Base-by-base conservation (phyloP, 2,329 filamentous ascomycete genomes). In the Colletotrichum orchidophilum region DNA sequence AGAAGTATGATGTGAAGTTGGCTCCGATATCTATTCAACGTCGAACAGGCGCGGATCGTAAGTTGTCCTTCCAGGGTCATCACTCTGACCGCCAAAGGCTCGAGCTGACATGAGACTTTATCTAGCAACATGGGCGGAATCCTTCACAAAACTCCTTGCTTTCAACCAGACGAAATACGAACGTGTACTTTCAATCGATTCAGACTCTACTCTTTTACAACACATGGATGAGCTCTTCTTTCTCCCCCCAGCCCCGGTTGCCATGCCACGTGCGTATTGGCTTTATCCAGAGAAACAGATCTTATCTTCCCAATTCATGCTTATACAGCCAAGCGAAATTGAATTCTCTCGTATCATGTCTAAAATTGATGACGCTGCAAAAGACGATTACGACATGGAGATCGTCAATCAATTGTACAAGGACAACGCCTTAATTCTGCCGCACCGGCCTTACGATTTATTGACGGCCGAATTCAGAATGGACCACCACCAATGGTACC, bases 261-360 rank as follows among this genome's bases (percentile, higher is more conserved):
- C 91, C 13, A 91, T 93, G 87, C 90, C 91, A 3, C 87, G 90
- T 24, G 91, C 91, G 15, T 93, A 93, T 79, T 93, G 91, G 91
- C 82, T 88, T 7, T 83, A 87, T 5, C 87, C 87, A 0, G 81
- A 85, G 0, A 83, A 82, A 8, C 84, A 84, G 72, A 83, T 85
- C 1, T 83, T 94, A 12, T 89, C 90, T 0, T 90, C 89, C 3
- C 85, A 91, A 53, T 76, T 93, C 50, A 86, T 93, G 77, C 86
- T 93, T 2, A 81, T 93, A 52, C 82, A 90, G 57, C 92, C 92
- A 0, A 87, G 85, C 18, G 78, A 81, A 50, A 75, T 78, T 50
- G 89, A 91, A 74, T 87, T 88, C 70, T 66, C 72, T 24, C 78
- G 80, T 61, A 73, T 83, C 50, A 71, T 73, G 49, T 63, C 62